Evolutionary conservation across 305 asterid genomes (phyloP), one percentile per base, ranked within the genome.

Genomic region (Nicotiana rustica): DNA sequence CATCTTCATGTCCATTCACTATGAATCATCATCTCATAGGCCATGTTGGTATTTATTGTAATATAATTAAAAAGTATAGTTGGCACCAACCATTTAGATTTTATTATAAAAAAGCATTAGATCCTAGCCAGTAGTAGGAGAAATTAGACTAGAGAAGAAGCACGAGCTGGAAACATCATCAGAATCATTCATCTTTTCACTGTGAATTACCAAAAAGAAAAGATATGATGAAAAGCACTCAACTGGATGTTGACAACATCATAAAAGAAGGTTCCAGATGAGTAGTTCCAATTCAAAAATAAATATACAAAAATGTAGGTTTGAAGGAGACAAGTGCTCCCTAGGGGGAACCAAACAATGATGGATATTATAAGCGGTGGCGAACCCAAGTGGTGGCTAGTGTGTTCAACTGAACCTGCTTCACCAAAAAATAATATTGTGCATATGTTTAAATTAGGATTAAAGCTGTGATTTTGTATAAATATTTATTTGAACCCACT

Each of bases 81-180:
- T 73, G 64, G 64, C 79, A 73, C 79, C 79, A 73, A 73, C 64
- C 64, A 49, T 49, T 73, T 49, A 36, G 64, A 49, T 73, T 73
- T 71, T 73, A 13, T 13, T 49, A 44, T 49, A 6, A 47, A 73
- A 73, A 18, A 47, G 3, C 15, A 55, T 44, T 12, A 55, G n/a
- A 55, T 14, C 79, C 21, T 73, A 49, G 64, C 44, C 62, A 73
- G 79, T 49, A 29, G 18, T 4, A 14, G 18, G 18, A 65, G 41
- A 29, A 65, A 17, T 29, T 65, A 29, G 41, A 25, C 14, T 10
- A 65, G 31, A 19, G 66, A 60, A 60, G 69, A 65, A 65, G 9
- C 38, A 65, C n/a, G 69, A 65, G 69, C 68, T 64, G 36, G 29
- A 60, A 60, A 44, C 52, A 44, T 9, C 52, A 33, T n/a, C 25